Evolutionary conservation across 2,329 filamentous ascomycete genomes (phyloP).

Genomic region (Penicillium italicum): DNA sequence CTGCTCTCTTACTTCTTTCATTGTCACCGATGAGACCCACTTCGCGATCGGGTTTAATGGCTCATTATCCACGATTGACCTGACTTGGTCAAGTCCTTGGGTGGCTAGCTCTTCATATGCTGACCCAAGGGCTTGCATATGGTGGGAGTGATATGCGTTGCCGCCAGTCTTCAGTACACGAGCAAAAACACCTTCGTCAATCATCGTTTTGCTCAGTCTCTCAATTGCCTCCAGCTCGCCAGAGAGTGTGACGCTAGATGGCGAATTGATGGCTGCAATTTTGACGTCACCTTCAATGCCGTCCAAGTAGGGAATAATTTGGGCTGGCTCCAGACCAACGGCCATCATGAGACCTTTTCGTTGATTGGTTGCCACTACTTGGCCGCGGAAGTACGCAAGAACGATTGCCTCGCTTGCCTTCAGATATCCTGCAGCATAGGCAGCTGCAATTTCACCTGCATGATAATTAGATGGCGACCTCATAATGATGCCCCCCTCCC

Average conservation of each 20-base stretch:
- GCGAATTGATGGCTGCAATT: conserved; percentile 9
- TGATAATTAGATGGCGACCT: no score
- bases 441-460: conserved; percentile 28
- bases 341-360: conserved; percentile 31
- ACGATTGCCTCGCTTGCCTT: conserved; percentile 8
- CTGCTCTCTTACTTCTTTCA: background rate
- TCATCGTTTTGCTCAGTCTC: background rate
- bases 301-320: background rate
- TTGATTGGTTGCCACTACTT: conserved; percentile 1
- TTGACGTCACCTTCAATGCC: background rate
- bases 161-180: background rate
- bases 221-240: conserved; percentile 5
- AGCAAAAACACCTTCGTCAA: background rate
- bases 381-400: conserved; percentile 26
- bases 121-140: background rate
- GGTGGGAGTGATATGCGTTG: background rate
- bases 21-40: background rate
- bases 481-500: no score
- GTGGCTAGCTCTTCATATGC: background rate
- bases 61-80: background rate
- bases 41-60: background rate
- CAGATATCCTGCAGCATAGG: conserved; percentile 22
- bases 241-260: conserved; percentile 5
- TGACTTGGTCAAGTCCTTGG: background rate
- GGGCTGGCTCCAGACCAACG: conserved; percentile 19